Conservation (phyloP, 352 stramenopile genomes). For the Aphanomyces stellatus region DNA sequence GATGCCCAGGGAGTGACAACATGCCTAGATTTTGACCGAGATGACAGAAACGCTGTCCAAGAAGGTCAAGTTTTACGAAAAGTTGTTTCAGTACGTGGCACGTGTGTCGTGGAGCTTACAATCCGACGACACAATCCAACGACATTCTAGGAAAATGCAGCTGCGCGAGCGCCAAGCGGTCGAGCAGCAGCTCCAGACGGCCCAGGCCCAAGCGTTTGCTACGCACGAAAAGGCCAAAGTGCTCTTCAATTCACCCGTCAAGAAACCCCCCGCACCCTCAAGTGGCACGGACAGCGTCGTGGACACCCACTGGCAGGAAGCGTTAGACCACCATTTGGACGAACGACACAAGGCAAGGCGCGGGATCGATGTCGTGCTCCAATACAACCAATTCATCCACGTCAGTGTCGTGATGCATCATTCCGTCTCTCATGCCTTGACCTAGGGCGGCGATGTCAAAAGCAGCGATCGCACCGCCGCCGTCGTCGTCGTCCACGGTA, state of each 20-base stretch:
- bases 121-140: background rate
- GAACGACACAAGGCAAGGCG: background rate
- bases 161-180: background rate
- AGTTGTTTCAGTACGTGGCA: slow-evolving; percentile 30
- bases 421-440: too few relatives aligned
- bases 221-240: background rate
- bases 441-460: too few relatives aligned
- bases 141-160: slow-evolving; percentile 5
- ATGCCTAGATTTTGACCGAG: slow-evolving; percentile 50
- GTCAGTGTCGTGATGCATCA: too few relatives aligned
- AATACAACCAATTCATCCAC: slow-evolving; percentile 7
- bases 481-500: too few relatives aligned
- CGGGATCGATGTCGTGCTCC: background rate
- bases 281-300: background rate
- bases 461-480: too few relatives aligned
- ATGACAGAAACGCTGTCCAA: slow-evolving; percentile 51
- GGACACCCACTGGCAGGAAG: background rate
- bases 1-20: slow-evolving; percentile 18
- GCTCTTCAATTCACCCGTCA: background rate
- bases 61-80: slow-evolving; percentile 60
- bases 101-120: too few relatives aligned
- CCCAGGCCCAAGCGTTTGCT: background rate
- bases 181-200: background rate
- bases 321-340: background rate
- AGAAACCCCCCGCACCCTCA: background rate